A percentile compares a stretch with the other conserved stretches of the same genome.
phyloP scores from a whole-genome alignment of 208 protist genomes.

The Trypanosoma avium region DNA sequence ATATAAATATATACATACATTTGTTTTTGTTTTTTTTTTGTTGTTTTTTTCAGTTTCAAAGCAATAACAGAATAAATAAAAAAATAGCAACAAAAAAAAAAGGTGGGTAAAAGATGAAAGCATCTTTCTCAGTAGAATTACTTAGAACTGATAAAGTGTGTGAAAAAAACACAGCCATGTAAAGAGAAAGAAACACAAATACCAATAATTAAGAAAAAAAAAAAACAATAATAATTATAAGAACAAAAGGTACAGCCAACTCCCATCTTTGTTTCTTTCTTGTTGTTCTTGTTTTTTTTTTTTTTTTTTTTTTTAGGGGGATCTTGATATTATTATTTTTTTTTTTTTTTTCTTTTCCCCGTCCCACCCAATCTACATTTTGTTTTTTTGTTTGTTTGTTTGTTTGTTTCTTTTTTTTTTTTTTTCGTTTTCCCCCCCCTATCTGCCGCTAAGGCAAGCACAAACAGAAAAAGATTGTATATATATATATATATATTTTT shows the following conservation, averaged over 20 bases:
- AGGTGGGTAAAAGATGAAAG: not conserved
- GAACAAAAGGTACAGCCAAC: slow-evolving; percentile 12
- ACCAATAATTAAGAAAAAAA: slow-evolving; percentile 4
- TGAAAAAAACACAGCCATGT: not conserved
- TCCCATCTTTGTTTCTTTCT: not conserved
- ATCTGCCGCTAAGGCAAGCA: not conserved
- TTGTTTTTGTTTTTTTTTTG: not conserved
- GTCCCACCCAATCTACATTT: not conserved
- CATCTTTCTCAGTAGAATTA: too few species aligned
- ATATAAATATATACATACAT: not conserved
- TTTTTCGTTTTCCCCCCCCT: too few species aligned
- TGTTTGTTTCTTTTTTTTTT: not conserved
- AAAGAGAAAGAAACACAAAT: slow-evolving; percentile 24
- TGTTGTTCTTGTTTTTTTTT: slow-evolving; percentile 5
- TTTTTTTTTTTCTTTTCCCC: slow-evolving; percentile 4
- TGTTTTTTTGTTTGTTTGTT: not conserved
- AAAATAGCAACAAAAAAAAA: not conserved
- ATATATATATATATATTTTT: too few species aligned
- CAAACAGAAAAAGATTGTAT: not conserved
- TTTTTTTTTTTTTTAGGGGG: slow-evolving; percentile 1
- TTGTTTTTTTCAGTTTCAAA: not conserved
- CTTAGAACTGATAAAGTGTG: too few species aligned
- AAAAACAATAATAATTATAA: not conserved
- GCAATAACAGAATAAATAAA: not conserved
- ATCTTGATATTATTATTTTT: slow-evolving; percentile 1